phyloP scores from a whole-genome alignment of 331 rosid species.

The Saraca asoca region DNA sequence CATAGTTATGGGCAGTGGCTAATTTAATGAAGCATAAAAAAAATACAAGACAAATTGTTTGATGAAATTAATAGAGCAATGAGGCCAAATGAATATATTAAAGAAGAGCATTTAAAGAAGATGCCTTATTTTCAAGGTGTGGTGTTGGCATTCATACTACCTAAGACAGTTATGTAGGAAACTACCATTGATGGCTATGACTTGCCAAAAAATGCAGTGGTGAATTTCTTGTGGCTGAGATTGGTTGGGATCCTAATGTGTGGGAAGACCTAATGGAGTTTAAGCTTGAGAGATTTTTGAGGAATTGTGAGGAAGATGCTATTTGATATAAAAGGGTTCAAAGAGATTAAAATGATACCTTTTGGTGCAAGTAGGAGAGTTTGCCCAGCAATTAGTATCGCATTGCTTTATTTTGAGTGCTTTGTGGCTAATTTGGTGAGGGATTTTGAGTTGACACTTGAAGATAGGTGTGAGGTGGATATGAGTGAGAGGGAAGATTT shows the following conservation, averaged over 20 bases:
- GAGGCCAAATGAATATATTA: conserved; percentile 39
- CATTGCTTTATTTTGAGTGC: conserved; percentile 44
- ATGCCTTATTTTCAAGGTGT: conserved; percentile 53
- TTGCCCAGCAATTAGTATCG: conserved; percentile 48
- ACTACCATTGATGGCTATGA: conserved; percentile 40
- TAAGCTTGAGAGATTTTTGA: conserved; percentile 49
- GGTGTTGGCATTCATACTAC: conserved; percentile 48
- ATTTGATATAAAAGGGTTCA: conserved; percentile 48
- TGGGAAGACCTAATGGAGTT: conserved; percentile 59
- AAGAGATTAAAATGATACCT: conserved; percentile 53
- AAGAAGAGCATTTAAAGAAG: conserved; percentile 40
- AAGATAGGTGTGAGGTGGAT: conserved; percentile 49
- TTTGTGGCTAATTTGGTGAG: conserved; percentile 51
- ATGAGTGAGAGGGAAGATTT: conserved; percentile 47
- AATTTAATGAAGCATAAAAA: conserved; percentile 44
- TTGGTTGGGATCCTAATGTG: conserved; percentile 49
- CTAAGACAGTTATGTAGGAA: conserved; percentile 46
- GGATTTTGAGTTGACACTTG: conserved; percentile 43
- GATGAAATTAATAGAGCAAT: conserved; percentile 42
- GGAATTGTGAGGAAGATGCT: neutral
- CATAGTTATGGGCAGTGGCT: conserved; percentile 48
- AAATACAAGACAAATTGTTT: conserved; percentile 41
- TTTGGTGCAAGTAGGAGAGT: conserved; percentile 58
- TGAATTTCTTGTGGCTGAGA: conserved; percentile 49
- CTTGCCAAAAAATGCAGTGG: conserved; percentile 48